Evolutionary conservation across 2,329 filamentous ascomycete genomes (phyloP).

Genomic region (Elsinoe ampelina): DNA sequence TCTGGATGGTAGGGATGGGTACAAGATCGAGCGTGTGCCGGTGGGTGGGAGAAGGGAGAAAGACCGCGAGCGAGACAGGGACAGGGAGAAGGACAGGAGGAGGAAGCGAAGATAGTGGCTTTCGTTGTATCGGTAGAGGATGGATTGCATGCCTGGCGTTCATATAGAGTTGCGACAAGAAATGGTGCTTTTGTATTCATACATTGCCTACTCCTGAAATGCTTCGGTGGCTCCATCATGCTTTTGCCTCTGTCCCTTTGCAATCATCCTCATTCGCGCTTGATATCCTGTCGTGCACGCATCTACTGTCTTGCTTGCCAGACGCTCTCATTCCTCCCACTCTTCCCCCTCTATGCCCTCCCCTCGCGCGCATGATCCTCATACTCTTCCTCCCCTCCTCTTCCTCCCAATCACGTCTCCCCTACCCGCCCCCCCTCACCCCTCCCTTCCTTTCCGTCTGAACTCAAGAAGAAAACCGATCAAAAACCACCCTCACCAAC

Average conservation of each 20-base stretch:
- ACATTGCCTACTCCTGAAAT: constrained; percentile 4
- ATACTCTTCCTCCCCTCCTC: background rate
- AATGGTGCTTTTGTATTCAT: constrained; percentile 9
- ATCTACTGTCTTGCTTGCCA: no score
- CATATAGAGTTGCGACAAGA: constrained; percentile 1
- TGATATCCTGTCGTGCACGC: no score
- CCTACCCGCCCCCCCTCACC: background rate
- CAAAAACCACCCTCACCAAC: constrained; percentile 41
- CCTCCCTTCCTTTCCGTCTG: background rate
- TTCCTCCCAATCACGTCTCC: background rate
- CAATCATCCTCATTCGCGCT: no score
- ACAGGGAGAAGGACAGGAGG: constrained; percentile 14
- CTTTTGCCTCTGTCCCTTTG: no score
- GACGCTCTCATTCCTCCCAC: no score
- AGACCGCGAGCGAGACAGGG: constrained; percentile 7
- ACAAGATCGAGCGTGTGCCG: constrained; percentile 12
- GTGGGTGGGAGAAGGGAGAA: constrained; percentile 14
- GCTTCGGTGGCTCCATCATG: background rate
- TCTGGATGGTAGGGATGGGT: constrained; percentile 8
- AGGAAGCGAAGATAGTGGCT: background rate
- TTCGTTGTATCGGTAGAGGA: background rate
- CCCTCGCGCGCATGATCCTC: background rate
- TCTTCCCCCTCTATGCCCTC: no score
- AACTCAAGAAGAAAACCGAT: constrained; percentile 7
- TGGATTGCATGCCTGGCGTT: background rate